Conservation (phyloP, 108 stramenopile species). For the Craspedostauros australis region DNA sequence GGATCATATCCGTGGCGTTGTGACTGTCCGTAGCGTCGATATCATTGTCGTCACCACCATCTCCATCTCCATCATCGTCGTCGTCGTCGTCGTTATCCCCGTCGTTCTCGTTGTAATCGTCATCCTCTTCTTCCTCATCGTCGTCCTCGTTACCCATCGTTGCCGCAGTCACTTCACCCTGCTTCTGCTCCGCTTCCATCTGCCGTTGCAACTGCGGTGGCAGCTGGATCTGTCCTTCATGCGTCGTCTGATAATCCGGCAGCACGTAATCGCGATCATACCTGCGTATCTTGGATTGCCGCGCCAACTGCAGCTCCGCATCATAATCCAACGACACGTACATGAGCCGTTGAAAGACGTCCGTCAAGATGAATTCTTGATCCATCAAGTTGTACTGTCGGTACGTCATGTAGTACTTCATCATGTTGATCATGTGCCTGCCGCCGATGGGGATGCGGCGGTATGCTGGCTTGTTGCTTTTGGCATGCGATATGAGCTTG, state of each 20-base stretch:
- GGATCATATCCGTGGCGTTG: constrained; percentile 6
- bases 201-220: constrained; percentile 43
- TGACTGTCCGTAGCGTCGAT: constrained; percentile 1
- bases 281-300: constrained; percentile 38
- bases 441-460: constrained; percentile 87
- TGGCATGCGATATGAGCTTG: constrained; percentile 18
- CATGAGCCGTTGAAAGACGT: constrained; percentile 57
- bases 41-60: constrained; percentile 17
- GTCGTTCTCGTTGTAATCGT: constrained; percentile 8
- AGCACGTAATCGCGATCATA: constrained; percentile 86
- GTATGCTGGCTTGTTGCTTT: constrained; percentile 21
- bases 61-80: constrained; percentile 8
- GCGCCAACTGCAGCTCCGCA: constrained; percentile 57
- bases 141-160: constrained; percentile 30
- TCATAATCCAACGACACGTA: constrained; percentile 72
- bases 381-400: constrained; percentile 97
- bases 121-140: constrained; percentile 33
- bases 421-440: constrained; percentile 85
- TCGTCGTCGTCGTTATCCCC: constrained; percentile 14
- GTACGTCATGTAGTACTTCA: constrained; percentile 89
- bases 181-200: constrained; percentile 24
- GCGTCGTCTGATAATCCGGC: constrained; percentile 81
- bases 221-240: constrained; percentile 54
- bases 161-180: constrained; percentile 2
- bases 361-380: constrained; percentile 81